phyloP scores from a whole-genome alignment of 805 yeast species.

The Yarrowia yakushimensis region DNA sequence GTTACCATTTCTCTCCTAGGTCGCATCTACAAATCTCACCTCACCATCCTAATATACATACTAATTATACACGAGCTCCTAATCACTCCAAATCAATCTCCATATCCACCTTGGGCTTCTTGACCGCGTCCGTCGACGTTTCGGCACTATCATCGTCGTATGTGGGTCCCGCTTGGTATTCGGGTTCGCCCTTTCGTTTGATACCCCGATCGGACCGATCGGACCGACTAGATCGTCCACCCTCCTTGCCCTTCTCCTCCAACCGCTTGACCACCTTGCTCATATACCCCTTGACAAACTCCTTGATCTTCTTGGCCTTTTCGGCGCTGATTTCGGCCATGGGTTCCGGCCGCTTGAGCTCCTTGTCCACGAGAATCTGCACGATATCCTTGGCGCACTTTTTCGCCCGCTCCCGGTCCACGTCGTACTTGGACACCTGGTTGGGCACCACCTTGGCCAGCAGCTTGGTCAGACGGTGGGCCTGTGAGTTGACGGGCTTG shows the following conservation, averaged over 20 bases:
- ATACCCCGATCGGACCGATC: not conserved
- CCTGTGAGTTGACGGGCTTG: constrained; percentile 28
- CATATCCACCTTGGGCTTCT: constrained; percentile 20
- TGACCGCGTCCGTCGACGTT: not conserved
- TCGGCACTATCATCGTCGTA: not conserved
- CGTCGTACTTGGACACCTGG: constrained; percentile 60
- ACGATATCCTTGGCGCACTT: constrained; percentile 77
- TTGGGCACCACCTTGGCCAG: constrained; percentile 82
- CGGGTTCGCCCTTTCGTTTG: not conserved
- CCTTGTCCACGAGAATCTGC: constrained; percentile 63
- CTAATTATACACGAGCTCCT: not conserved
- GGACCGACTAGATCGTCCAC: not conserved
- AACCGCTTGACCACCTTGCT: constrained; percentile 29
- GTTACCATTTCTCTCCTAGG: too few species aligned
- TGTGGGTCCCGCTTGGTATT: not conserved
- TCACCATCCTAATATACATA: constrained; percentile 7
- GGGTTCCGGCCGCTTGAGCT: constrained; percentile 44
- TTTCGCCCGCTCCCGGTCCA: constrained; percentile 65
- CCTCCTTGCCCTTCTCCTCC: not conserved
- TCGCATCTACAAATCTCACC: not conserved
- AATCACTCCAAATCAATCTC: constrained; percentile 19
- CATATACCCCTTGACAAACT: constrained; percentile 47
- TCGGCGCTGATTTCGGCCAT: constrained; percentile 59
- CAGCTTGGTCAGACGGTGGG: constrained; percentile 31
- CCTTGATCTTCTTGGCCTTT: constrained; percentile 65